phyloP scores from a whole-genome alignment of 2,329 filamentous ascomycete genomes.

The Stachybotrys elegans region DNA sequence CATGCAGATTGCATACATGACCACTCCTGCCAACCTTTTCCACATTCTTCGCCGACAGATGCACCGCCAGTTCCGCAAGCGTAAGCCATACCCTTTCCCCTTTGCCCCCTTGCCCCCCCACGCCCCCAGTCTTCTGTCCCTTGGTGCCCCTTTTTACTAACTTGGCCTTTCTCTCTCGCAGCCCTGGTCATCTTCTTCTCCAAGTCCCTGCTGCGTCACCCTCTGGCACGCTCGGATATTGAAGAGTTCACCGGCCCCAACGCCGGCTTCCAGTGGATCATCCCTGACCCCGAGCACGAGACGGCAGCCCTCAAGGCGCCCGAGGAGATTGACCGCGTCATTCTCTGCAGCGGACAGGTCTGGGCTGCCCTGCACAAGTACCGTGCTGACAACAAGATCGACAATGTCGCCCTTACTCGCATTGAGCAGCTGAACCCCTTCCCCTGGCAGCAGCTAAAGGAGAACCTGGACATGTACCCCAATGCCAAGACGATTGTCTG shows the following conservation, averaged over 20 bases:
- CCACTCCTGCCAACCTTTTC: slow-evolving; percentile 93
- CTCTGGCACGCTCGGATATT: slow-evolving; percentile 80
- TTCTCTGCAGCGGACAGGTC: slow-evolving; percentile 92
- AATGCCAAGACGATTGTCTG: slow-evolving; percentile 98
- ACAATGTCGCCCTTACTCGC: slow-evolving; percentile 89
- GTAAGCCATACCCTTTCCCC: slow-evolving; percentile 61
- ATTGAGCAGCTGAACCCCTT: slow-evolving; percentile 98
- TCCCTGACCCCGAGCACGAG: slow-evolving; percentile 82
- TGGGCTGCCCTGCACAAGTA: slow-evolving; percentile 88
- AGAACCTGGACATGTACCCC: slow-evolving; percentile 94
- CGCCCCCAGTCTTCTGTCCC: neutral
- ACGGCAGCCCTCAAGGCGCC: slow-evolving; percentile 67
- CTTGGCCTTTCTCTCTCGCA: slow-evolving; percentile 29
- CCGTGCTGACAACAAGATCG: slow-evolving; percentile 78
- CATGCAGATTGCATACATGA: slow-evolving; percentile 98
- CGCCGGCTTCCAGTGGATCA: slow-evolving; percentile 95
- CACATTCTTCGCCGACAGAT: slow-evolving; percentile 95
- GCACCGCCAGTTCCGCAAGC: slow-evolving; percentile 98
- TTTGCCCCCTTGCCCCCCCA: too few relatives aligned
- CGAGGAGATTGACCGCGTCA: slow-evolving; percentile 87
- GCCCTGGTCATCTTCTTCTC: slow-evolving; percentile 97
- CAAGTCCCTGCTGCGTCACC: slow-evolving; percentile 92
- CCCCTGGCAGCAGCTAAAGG: slow-evolving; percentile 94
- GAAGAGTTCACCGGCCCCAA: slow-evolving; percentile 82
- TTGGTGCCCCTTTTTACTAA: neutral